These are phyloP conservation scores for Diophrys sp. DNA, from an alignment of 73 alveolate genomes.

Conservation along the genomic window DNA sequence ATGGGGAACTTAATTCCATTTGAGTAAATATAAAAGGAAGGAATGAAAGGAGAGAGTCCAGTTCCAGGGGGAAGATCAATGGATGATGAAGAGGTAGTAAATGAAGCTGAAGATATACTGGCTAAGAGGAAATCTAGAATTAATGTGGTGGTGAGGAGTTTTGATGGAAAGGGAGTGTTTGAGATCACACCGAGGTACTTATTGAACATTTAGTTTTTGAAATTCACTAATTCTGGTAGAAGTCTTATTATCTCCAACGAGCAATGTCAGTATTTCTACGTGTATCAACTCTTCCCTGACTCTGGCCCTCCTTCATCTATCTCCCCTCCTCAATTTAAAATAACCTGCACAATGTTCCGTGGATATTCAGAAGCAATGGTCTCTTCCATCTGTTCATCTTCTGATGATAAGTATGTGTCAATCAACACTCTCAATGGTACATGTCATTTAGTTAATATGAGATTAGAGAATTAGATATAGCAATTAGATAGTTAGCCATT, in stretches of 20 bases:
- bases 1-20: neutral
- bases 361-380: neutral
- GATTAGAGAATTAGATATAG: too few species aligned
- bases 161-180: neutral
- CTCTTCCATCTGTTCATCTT: neutral
- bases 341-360: neutral
- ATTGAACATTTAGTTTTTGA: neutral
- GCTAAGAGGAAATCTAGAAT: neutral
- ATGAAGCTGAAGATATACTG: neutral
- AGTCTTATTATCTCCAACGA: neutral
- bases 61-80: neutral
- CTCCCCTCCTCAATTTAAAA: neutral
- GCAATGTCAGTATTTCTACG: neutral
- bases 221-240: neutral
- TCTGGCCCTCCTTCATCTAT: neutral
- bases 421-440: neutral
- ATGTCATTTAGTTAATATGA: neutral
- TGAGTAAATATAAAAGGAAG: neutral
- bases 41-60: neutral
- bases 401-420: neutral
- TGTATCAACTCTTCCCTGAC: neutral
- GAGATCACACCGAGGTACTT: neutral
- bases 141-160: neutral
- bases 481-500: too few species aligned
- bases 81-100: neutral